Base-by-base conservation (phyloP, 768 basidiomycete genomes). In the Auricularia auricula-judae region DNA sequence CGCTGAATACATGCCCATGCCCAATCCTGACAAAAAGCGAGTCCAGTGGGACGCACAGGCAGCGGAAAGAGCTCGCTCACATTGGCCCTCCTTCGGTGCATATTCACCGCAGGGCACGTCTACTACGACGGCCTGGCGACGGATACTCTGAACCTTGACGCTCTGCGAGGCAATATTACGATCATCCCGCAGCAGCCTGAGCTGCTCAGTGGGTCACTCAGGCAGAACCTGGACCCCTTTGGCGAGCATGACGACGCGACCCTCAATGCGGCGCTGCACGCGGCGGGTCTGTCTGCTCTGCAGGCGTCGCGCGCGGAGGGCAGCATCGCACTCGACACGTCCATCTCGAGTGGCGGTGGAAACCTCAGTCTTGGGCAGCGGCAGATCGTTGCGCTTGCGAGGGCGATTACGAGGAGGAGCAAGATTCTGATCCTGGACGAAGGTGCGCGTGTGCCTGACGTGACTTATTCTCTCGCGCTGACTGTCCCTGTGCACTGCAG, bases 341-440 rank as follows among this genome's bases (percentile, higher is more conserved):
- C 68, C 35, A 78, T 83, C 36, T 72, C 80, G 2, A 75, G 75
- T 33, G 81, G 79, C 2, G 80, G 80, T 0, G 63, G 73, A 1
- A 82, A 82, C 66, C 70, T 82, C 21, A 81, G 79, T 4, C 78
- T 86, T n/a, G 84, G 85, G 3, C 82, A 86, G 68, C 73, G 84
- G 11, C 85, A 86, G 70, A 79, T 86, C 11, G 71, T 86, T 18
- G 84, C 84, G 0, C 74, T 86, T 0, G 84, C 85, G 1, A 74
- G 85, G 34, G 84, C 85, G 1, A 80, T 86, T 64, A 79, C 85
- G 1, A 73, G 85, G 23, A 70, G 74, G 53, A 83, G 81, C 70
- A 85, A 84, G 67, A 68, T 86, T 11, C 73, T 85, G 43, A 80
- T 86, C 56, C 72, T 86, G 3, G 85, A 86, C 65, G 85, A 86